phyloP scores from a whole-genome alignment of 2,329 filamentous ascomycete genomes.

The Xylaria multiplex region DNA sequence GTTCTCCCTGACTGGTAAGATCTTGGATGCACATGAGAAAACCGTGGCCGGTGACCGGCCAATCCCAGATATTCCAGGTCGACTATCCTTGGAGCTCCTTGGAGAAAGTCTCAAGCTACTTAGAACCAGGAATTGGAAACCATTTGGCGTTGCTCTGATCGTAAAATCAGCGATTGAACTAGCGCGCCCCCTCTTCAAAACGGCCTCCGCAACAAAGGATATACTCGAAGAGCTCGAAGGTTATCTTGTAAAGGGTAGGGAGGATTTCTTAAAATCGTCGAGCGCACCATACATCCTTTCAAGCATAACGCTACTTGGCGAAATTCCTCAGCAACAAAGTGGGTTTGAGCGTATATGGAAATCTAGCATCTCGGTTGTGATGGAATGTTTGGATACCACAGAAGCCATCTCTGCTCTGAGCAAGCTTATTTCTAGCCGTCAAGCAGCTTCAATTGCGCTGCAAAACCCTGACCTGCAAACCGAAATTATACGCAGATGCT shows the following conservation, averaged over 20 bases:
- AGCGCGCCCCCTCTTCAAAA: slow-evolving; percentile 56
- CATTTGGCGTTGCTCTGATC: slow-evolving; percentile 63
- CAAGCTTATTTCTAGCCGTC: slow-evolving; percentile 59
- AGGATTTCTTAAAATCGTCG: slow-evolving; percentile 71
- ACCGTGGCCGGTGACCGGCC: slow-evolving; percentile 38
- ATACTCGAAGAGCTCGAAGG: slow-evolving; percentile 57
- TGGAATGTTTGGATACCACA: slow-evolving; percentile 49
- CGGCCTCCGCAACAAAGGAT: slow-evolving; percentile 42
- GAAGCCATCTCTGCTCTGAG: slow-evolving; percentile 52
- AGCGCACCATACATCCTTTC: slow-evolving; percentile 74
- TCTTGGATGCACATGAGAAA: slow-evolving; percentile 53
- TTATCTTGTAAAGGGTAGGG: slow-evolving; percentile 66
- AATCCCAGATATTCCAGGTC: slow-evolving; percentile 46
- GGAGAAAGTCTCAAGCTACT: slow-evolving; percentile 55
- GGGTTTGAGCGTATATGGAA: slow-evolving; percentile 58
- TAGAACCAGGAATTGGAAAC: slow-evolving; percentile 64
- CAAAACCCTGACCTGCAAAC: slow-evolving; percentile 57
- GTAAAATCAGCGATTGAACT: slow-evolving; percentile 55
- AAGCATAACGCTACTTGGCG: slow-evolving; percentile 67
- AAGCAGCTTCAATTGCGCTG: slow-evolving; percentile 54
- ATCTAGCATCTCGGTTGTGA: slow-evolving; percentile 55
- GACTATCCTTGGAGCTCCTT: slow-evolving; percentile 51
- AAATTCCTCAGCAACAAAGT: slow-evolving; percentile 52
- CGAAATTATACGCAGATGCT: slow-evolving; percentile 55
- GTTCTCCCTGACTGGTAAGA: slow-evolving; percentile 65